phyloP scores from a whole-genome alignment of 306 rosid species.

The Bauhinia variegata region DNA sequence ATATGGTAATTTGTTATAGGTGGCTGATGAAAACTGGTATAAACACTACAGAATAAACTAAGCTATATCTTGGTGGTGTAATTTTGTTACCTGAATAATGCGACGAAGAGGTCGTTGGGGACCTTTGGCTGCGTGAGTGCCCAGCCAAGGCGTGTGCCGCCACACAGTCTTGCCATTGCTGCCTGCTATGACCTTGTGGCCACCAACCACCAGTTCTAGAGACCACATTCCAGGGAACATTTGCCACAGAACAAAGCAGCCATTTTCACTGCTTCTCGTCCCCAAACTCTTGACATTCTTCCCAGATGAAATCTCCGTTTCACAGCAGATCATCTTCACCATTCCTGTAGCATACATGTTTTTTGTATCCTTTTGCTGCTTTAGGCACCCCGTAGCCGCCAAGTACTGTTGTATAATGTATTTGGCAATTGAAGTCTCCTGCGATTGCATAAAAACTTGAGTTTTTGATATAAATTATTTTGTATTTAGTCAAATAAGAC shows the following conservation, averaged over 20 bases:
- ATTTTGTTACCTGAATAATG: conserved; percentile 69
- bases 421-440: conserved; percentile 87
- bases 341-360: conserved; percentile 87
- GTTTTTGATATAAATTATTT: too few relatives aligned
- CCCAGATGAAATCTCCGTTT: conserved; percentile 90
- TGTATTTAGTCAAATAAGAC: too few relatives aligned
- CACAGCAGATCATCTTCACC: conserved; percentile 92
- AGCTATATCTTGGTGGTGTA: neutral
- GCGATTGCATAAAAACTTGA: too few relatives aligned
- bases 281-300: conserved; percentile 81
- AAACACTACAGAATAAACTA: neutral
- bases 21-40: too few relatives aligned
- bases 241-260: conserved; percentile 95
- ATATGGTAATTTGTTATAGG: too few relatives aligned
- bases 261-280: conserved; percentile 71
- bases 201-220: conserved; percentile 82
- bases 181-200: conserved; percentile 86
- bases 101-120: conserved; percentile 96
- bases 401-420: conserved; percentile 87
- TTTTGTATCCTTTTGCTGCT: conserved; percentile 72
- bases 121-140: conserved; percentile 95
- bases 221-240: conserved; percentile 97
- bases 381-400: conserved; percentile 94
- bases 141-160: conserved; percentile 97
- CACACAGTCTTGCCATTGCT: conserved; percentile 93